A percentile compares a stretch with the other conserved stretches of the same genome.
Conservation (phyloP, 106 monocot genomes). For the Chionographis japonica region DNA sequence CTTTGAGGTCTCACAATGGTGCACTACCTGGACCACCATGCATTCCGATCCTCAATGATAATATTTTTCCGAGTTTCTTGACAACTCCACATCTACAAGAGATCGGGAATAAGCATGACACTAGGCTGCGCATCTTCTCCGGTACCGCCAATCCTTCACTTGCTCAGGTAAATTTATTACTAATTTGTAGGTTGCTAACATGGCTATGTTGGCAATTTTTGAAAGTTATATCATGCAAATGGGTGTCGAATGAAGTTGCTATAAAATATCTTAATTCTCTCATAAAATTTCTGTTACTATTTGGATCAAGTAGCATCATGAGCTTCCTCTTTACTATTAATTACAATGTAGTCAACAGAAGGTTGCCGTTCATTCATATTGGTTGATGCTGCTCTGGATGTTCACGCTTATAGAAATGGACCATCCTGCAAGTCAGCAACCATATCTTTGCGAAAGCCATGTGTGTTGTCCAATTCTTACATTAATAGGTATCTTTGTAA, state of each 20-base stretch:
- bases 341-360: too few species aligned
- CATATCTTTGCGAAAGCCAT: too few species aligned
- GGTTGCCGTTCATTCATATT: too few species aligned
- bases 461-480: too few species aligned
- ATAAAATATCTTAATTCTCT: too few species aligned
- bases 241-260: background rate
- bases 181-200: background rate
- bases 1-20: constrained; percentile 41
- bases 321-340: too few species aligned
- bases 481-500: too few species aligned
- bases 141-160: constrained; percentile 71
- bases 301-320: too few species aligned
- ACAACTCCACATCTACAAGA: constrained; percentile 11
- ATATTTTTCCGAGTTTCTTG: constrained; percentile 19
- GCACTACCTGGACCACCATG: background rate
- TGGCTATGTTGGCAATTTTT: background rate
- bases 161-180: constrained; percentile 42
- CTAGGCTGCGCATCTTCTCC: constrained; percentile 71
- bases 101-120: constrained; percentile 16
- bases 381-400: too few species aligned
- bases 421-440: too few species aligned
- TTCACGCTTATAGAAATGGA: too few species aligned
- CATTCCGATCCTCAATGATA: constrained; percentile 23
- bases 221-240: background rate
- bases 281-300: too few species aligned